Percentiles rank a stretch among this genome's conserved stretches.
Conservation (phyloP, 257 asterid species). For the Mitragyna speciosa region DNA sequence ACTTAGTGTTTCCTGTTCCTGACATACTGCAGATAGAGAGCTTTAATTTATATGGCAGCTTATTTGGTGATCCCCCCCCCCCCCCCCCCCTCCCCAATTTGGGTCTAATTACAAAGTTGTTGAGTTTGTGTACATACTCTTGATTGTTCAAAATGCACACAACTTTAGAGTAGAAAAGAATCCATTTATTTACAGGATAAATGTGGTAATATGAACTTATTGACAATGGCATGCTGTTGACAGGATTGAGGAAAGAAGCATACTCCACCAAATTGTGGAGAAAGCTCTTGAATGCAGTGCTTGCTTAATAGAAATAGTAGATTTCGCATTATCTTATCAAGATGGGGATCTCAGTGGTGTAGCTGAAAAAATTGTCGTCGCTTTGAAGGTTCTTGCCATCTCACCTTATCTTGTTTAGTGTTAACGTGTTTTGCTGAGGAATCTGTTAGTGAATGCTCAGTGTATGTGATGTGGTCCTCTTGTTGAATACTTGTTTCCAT, state of each 20-base stretch:
- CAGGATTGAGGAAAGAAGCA: constrained; percentile 74
- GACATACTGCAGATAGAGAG: neutral
- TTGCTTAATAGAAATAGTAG: constrained; percentile 47
- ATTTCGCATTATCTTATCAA: constrained; percentile 47
- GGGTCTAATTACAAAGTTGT: neutral
- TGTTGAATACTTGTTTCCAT: neutral
- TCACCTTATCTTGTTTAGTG: constrained; percentile 15
- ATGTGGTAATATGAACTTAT: constrained; percentile 17
- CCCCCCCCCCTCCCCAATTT: neutral
- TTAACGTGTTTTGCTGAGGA: constrained; percentile 8
- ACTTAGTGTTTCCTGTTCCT: neutral
- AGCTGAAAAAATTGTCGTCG: constrained; percentile 47
- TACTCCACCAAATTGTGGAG: constrained; percentile 58
- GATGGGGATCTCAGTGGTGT: constrained; percentile 57
- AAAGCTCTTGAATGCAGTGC: constrained; percentile 55
- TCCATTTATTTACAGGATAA: neutral
- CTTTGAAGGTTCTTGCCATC: constrained; percentile 58
- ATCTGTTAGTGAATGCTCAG: constrained; percentile 1
- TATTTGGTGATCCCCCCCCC: neutral
- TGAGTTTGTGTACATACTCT: neutral
- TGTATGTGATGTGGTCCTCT: neutral
- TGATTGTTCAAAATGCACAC: neutral
- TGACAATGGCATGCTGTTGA: constrained; percentile 23
- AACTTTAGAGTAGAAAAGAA: neutral
- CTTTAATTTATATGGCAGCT: neutral